Evolutionary conservation across 768 basidiomycete genomes (phyloP).

Genomic region (Lactifluus piperatus): DNA sequence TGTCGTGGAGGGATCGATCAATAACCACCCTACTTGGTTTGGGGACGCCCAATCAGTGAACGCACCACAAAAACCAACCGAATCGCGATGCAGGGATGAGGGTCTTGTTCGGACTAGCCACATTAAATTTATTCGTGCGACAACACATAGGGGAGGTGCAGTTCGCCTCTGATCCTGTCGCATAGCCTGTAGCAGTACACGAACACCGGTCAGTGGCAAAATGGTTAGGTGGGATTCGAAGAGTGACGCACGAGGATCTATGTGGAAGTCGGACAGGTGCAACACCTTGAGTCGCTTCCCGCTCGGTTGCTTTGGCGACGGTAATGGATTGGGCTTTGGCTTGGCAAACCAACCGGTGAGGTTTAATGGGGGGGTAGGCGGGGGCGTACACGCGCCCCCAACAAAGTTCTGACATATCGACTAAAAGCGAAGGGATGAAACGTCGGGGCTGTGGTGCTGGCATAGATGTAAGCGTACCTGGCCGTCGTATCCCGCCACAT

Average conservation of each 20-base stretch:
- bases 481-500: slow-evolving; percentile 66
- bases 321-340: slow-evolving; percentile 63
- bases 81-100: slow-evolving; percentile 58
- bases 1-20: not conserved
- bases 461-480: slow-evolving; percentile 35
- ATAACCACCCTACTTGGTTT: not conserved
- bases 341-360: slow-evolving; percentile 64
- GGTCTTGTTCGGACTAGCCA: slow-evolving; percentile 39
- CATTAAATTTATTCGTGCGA: slow-evolving; percentile 44
- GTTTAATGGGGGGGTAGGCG: slow-evolving; percentile 52
- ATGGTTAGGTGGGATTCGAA: not conserved
- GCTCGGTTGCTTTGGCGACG: slow-evolving; percentile 46
- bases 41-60: not conserved
- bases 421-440: slow-evolving; percentile 26
- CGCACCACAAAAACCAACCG: slow-evolving; percentile 53
- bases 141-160: slow-evolving; percentile 64
- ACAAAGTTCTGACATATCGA: slow-evolving; percentile 55
- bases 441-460: not conserved
- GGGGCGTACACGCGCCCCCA: slow-evolving; percentile 40
- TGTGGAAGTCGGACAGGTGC: slow-evolving; percentile 70
- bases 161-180: slow-evolving; percentile 63
- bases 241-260: slow-evolving; percentile 52
- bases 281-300: slow-evolving; percentile 63
- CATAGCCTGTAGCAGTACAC: slow-evolving; percentile 39
- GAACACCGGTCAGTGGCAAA: not conserved